Conservation (phyloP, 2,329 filamentous ascomycete species). For the Trichoderma polysporum region DNA sequence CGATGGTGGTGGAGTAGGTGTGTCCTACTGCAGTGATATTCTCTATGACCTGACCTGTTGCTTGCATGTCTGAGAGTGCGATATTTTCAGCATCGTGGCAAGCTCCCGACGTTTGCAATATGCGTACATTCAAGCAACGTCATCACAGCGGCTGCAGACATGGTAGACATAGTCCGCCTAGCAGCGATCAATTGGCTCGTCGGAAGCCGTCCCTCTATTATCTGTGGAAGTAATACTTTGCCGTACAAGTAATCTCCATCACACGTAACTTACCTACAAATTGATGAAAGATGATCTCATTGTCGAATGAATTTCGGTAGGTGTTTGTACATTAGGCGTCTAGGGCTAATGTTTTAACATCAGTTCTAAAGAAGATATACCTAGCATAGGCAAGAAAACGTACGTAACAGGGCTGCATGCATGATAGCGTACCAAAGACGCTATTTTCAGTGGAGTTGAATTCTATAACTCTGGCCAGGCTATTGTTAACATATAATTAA, state of each 20-base stretch:
- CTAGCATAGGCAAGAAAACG: neutral
- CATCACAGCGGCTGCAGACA: neutral
- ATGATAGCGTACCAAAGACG: neutral
- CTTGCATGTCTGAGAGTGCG: neutral
- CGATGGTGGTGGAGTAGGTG: neutral
- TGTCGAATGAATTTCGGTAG: neutral
- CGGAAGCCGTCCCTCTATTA: neutral
- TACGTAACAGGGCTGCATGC: neutral
- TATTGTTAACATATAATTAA: neutral
- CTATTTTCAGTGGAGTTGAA: neutral
- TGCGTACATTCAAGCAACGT: neutral
- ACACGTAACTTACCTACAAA: neutral
- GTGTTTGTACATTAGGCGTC: neutral
- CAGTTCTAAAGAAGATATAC: neutral
- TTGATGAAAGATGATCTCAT: neutral
- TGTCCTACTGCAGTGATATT: neutral
- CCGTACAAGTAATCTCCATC: too few relatives aligned
- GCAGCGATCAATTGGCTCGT: neutral
- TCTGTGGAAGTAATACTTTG: too few relatives aligned
- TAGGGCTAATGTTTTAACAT: neutral
- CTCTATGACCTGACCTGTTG: neutral
- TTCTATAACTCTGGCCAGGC: too few relatives aligned
- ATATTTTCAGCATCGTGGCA: neutral
- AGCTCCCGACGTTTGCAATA: neutral
- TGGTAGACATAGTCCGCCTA: neutral